Conservation (phyloP, 306 rosid species). For the Astragalus membranaceus region DNA sequence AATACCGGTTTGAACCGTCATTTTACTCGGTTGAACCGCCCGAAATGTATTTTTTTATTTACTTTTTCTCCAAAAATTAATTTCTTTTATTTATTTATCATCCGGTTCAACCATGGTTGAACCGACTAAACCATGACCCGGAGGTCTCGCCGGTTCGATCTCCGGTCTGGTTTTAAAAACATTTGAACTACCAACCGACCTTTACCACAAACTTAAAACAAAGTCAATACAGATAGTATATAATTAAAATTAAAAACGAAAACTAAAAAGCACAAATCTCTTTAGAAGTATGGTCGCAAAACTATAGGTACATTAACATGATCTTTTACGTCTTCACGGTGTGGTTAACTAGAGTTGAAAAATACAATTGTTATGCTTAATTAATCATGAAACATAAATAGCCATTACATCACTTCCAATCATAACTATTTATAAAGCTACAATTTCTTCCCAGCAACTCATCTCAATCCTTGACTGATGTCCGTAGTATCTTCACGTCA, state of each 20-base stretch:
- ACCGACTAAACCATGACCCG: too few species aligned
- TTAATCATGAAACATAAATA: background rate
- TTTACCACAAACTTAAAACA: too few species aligned
- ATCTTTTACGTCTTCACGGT: background rate
- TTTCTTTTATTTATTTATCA: too few species aligned
- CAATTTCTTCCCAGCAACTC: background rate
- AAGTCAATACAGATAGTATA: background rate
- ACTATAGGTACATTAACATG: background rate
- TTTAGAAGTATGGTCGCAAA: background rate
- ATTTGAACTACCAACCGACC: too few species aligned
- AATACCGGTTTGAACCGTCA: too few species aligned
- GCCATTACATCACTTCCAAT: background rate
- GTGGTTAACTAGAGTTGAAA: background rate
- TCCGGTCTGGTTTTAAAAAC: too few species aligned
- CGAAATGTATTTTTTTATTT: too few species aligned
- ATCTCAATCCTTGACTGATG: conserved; percentile 65
- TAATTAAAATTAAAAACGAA: background rate
- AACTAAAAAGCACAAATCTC: background rate
- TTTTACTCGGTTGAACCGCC: too few species aligned
- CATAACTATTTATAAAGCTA: background rate
- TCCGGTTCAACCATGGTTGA: too few species aligned
- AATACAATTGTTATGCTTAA: background rate
- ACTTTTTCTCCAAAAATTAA: too few species aligned
- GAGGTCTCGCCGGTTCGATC: too few species aligned
- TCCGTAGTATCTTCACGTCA: conserved; percentile 84